These are phyloP conservation scores for Penicillium corylophilum DNA, from an alignment of 2,329 filamentous ascomycete species.

Conservation along the genomic window DNA sequence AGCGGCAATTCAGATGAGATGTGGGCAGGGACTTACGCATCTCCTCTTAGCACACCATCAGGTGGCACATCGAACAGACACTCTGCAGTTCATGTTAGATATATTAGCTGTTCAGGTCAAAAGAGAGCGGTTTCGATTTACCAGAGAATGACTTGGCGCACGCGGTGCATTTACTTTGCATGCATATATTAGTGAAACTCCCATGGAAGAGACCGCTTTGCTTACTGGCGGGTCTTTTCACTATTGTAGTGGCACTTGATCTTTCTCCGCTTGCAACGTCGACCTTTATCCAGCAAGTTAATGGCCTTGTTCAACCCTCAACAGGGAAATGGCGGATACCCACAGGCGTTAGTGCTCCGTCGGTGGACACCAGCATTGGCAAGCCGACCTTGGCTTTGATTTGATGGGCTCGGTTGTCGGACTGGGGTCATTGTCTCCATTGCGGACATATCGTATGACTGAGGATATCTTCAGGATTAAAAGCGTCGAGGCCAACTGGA, in stretches of 20 bases:
- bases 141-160: not conserved
- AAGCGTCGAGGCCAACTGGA: not conserved
- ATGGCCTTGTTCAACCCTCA: not conserved
- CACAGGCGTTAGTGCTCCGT: not conserved
- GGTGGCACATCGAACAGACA: not conserved
- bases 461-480: not conserved
- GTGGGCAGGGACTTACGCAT: not conserved
- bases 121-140: not conserved
- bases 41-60: not conserved
- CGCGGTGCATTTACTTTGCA: not conserved
- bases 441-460: not conserved
- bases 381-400: not conserved
- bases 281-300: constrained; percentile 4
- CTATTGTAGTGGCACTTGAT: constrained; percentile 13
- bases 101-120: too few relatives aligned
- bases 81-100: not conserved
- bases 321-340: not conserved
- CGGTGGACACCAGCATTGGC: not conserved
- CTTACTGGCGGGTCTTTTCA: constrained; percentile 1
- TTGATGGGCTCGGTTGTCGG: not conserved
- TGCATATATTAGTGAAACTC: not conserved
- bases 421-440: not conserved
- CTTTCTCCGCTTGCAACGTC: constrained; percentile 12
- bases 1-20: not conserved
- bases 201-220: not conserved